phyloP scores from a whole-genome alignment of 2,329 filamentous ascomycete species.

The Ilyonectria robusta region DNA sequence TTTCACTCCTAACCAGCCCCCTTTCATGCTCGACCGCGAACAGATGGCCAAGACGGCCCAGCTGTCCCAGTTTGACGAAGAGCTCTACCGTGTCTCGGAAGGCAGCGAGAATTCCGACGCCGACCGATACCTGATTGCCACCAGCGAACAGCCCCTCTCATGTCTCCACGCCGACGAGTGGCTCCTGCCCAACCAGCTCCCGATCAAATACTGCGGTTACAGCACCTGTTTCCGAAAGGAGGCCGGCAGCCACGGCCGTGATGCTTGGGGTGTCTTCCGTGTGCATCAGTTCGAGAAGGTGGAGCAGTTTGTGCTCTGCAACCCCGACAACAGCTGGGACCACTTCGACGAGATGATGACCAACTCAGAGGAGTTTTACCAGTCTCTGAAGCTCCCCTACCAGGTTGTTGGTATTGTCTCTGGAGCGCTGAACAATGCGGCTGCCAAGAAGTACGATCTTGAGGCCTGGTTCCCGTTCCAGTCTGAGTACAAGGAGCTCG shows the following conservation, averaged over 20 bases:
- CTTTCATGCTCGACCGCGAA: constrained; percentile 94
- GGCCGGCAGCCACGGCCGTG: constrained; percentile 86
- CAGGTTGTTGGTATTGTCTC: constrained; percentile 95
- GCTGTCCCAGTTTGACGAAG: constrained; percentile 96
- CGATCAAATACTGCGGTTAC: constrained; percentile 87
- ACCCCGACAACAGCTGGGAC: constrained; percentile 93
- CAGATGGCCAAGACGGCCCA: constrained; percentile 99
- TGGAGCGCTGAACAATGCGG: constrained; percentile 86
- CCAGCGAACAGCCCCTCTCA: constrained; percentile 94
- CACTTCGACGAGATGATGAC: constrained; percentile 94
- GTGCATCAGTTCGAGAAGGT: constrained; percentile 98
- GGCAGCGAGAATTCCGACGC: constrained; percentile 87
- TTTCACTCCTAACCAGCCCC: constrained; percentile 87
- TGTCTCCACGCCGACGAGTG: constrained; percentile 95
- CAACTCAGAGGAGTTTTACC: constrained; percentile 94
- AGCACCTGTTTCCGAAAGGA: constrained; percentile 97
- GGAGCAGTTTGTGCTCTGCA: constrained; percentile 84
- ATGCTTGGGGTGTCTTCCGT: constrained; percentile 98
- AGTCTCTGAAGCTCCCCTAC: constrained; percentile 90
- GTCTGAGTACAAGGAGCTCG: constrained; percentile 97
- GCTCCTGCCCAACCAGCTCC: constrained; percentile 86
- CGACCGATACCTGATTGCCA: constrained; percentile 86
- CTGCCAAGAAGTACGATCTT: constrained; percentile 92
- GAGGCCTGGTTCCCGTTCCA: constrained; percentile 98
- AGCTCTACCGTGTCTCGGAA: constrained; percentile 96